Base-by-base conservation (phyloP, 2,329 filamentous ascomycete genomes). In the Kalmusia sp. region DNA sequence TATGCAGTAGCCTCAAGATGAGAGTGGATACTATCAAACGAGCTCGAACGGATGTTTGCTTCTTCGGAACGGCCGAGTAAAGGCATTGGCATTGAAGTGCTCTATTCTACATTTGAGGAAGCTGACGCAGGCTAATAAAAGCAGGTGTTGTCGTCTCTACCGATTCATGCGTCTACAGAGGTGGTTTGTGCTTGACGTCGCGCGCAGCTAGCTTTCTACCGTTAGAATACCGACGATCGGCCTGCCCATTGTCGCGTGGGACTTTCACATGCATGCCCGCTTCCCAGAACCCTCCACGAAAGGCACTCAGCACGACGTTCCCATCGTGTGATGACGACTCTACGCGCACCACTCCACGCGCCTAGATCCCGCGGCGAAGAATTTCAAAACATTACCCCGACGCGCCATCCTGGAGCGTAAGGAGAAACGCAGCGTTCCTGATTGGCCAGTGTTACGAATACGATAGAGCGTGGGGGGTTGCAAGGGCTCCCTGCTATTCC, bases 221-320 rank as follows among this genome's bases (percentile, higher is more conserved):
- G 43, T 46, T 46, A 49, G 46, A 17, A 21, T 5, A 21, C 24
- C 24, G 27, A 17, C 35, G 34, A 24, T 50, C 37, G 44, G 30
- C 30, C 19, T 34, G 30, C 41, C 35, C 7, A 35, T 14, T n/a
- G 25, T 46, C 27, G 21, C 44, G 50, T 52, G 50, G 50, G 19
- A 8, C 38, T 38, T 53, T 54, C 51, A 54, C 51, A 54, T 54
- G 51, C 44, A 22, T 19, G 15, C 37, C n/a, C n/a, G n/a, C n/a
- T n/a, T n/a, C 24, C 45, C 14, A 28, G 17, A 9, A 17, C 31
- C 19, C 14, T 34, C 30, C 30, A 19, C 27, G 6, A 15, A 8
- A 15, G 15, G 3, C 15, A 17, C 17, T 39, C 2, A 19, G 6
- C 24, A n/a, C 15, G 11, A n/a, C n/a, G n/a, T n/a, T n/a, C n/a